Conservation (phyloP, 805 yeast species). For the Pichia ethanolica region DNA sequence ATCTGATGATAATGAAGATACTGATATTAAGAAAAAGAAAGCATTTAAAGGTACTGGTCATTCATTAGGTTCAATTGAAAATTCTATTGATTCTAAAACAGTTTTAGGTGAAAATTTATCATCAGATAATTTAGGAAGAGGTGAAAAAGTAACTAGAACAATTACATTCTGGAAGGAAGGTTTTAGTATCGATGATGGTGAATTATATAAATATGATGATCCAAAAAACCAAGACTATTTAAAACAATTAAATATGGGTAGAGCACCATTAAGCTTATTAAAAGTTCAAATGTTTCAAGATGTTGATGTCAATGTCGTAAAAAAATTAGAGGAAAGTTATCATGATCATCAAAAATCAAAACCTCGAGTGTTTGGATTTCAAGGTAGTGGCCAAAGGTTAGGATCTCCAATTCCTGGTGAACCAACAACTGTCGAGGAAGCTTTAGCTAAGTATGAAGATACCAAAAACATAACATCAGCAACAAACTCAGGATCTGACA, state of each 20-base stretch:
- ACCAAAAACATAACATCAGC: conserved; percentile 13
- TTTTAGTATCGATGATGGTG: conserved; percentile 90
- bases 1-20: not conserved
- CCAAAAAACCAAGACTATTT: conserved; percentile 77
- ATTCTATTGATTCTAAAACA: conserved; percentile 25
- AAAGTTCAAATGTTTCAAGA: conserved; percentile 86
- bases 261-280: conserved; percentile 81
- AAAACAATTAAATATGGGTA: conserved; percentile 75
- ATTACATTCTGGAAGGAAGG: conserved; percentile 97
- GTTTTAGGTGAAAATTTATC: conserved; percentile 11
- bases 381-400: conserved; percentile 74
- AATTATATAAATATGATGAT: conserved; percentile 80
- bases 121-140: conserved; percentile 7
- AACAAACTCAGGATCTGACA: conserved; percentile 1
- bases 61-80: conserved; percentile 42
- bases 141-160: conserved; percentile 60
- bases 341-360: conserved; percentile 41
- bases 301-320: conserved; percentile 83
- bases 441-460: not conserved
- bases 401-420: conserved; percentile 90
- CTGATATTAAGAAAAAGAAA: conserved; percentile 20
- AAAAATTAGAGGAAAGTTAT: conserved; percentile 75
- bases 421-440: conserved; percentile 14
- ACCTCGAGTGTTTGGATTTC: conserved; percentile 51
- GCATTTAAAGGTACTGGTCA: conserved; percentile 45